Evolutionary conservation across 2,329 filamentous ascomycete species (phyloP).

Genomic region (Truncatella angustata): DNA sequence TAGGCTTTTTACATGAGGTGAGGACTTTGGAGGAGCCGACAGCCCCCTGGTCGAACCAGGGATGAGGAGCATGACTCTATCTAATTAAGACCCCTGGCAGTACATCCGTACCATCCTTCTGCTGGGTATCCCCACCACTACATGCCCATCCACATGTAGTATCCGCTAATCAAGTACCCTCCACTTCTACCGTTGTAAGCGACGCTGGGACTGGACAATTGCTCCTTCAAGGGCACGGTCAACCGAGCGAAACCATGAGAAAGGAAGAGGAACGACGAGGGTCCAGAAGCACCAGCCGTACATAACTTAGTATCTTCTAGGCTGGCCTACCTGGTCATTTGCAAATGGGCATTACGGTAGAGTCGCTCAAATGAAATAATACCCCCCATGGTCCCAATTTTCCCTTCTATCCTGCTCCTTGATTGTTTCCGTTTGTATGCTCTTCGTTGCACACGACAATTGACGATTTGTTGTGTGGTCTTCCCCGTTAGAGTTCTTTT

Average conservation of each 20-base stretch:
- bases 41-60: neutral
- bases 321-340: constrained; percentile 5
- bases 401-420: constrained; percentile 1
- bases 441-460: no score
- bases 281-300: neutral
- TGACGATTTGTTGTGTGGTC: no score
- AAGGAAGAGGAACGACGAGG: neutral
- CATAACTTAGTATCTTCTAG: no score
- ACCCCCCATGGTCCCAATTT: constrained; percentile 11
- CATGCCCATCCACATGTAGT: neutral
- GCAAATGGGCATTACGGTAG: neutral
- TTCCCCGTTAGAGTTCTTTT: no score
- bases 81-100: neutral
- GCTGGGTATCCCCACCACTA: neutral
- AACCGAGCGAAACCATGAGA: neutral
- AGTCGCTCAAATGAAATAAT: constrained; percentile 19
- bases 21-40: no score
- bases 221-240: neutral
- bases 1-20: no score
- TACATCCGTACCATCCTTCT: neutral
- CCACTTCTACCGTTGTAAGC: constrained; percentile 5
- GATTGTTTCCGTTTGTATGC: no score
- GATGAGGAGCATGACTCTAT: neutral
- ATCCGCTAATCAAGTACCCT: neutral
- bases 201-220: neutral